Base-by-base conservation (phyloP, 805 yeast species). In the Cyberlindnera mississippiensis region DNA sequence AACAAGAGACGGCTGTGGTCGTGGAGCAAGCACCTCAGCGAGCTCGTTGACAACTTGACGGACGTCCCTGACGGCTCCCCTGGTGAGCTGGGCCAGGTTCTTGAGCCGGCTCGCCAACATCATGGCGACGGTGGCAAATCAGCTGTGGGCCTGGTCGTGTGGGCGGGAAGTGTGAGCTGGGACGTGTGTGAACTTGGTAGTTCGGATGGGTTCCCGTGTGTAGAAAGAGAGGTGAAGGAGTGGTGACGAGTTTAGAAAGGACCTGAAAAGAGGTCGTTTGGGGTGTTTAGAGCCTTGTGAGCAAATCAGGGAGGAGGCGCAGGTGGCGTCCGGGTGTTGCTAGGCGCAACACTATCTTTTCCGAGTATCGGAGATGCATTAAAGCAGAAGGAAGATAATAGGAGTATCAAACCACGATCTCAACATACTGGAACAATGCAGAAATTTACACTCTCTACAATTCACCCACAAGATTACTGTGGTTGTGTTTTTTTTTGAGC, bases 11-110 rank as follows among this genome's bases (percentile, higher is more conserved):
- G 63, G 63, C 33, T 67, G 69, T 2, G 67, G 61, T 30, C 64
- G 67, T 3, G 56, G 63, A 12, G 49, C 49, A 16, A 58, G 59
- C 29, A 59, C 55, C 26, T 55, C 55, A n/a, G 56, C 48, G 22
- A 76, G 61, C 44, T 76, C 80, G 48, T 73, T 72, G 19, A 76
- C 63, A 22, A 70, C 67, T 54, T 69, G 69, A 44, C 71, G 68
- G 44, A 72, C 61, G 42, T 71, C 73, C 48, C 69, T 62, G 28
- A 75, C 71, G 16, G 78, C 66, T 51, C 65, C 68, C 37, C 72
- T 64, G 13, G 76, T 64, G 45, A 67, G 63, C 44, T 73, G 62
- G 28, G 73, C 61, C 53, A 75, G 62, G 57, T 74, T 73, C 56
- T 67, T 68, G 36, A 73, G 45, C 41, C 53, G 51, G 36, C 57